Base-by-base conservation (phyloP, 2,329 filamentous ascomycete genomes). In the Thermothelomyces thermophilus region DNA sequence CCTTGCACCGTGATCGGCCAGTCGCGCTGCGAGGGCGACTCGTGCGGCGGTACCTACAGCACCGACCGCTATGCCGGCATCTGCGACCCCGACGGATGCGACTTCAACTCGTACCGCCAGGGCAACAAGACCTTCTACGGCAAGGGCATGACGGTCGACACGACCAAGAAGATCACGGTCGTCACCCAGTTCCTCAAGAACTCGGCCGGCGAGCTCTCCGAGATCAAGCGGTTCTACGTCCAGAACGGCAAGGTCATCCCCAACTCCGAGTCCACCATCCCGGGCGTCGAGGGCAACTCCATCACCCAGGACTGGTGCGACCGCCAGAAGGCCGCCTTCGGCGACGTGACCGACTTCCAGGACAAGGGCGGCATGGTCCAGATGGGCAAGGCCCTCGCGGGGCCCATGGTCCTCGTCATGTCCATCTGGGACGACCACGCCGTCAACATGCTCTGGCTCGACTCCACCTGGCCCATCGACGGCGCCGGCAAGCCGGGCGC, bases 371-470 rank as follows among this genome's bases (percentile, higher is more conserved):
- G 82, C 17, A 63, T 84, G 51, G 63, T 66, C n/a, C 65, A 67
- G 31, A 83, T 86, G 76, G 73, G 73, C 55, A 61, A 68, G 50
- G 70, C 69, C 35, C 60, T 74, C 39, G 59, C 63, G 41, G 55
- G 59, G 10, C 63, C 64, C 58, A 74, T 74, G 72, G 73, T 75
- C 28, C 70, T 75, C 26, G 72, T 74, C 59, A 66, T 75, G 64
- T 73, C 70, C 46, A 60, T 75, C 53, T 83, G 80, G 80, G 79
- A 85, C 62, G 83, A 87, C 68, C 77, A 86, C 67, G 67, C 76
- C 52, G 69, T 77, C 61, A 75, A 83, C 69, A 87, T 88, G 83
- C 76, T 84, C 61, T 88, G 85, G 85, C 77, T 89, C 60, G 84
- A 88, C 71, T 79, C 77, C 53, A 76, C 70, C 63, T 84, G 77